Base-by-base conservation (phyloP, 2,329 filamentous ascomycete species). In the Ophiobolus disseminans region DNA sequence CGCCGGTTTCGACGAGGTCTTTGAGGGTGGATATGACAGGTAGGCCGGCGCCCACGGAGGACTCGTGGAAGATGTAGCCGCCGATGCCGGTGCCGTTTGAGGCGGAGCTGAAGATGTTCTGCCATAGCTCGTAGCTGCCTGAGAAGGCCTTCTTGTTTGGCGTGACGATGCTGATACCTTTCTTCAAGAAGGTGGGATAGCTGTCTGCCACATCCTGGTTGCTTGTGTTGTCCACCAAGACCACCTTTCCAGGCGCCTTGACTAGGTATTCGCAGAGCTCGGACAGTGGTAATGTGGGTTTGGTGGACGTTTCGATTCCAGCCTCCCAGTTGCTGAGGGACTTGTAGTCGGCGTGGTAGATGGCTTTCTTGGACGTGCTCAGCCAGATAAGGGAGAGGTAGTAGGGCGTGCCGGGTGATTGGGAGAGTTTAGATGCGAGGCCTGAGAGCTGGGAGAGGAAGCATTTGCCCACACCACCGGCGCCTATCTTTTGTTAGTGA, bases 111-210 rank as follows among this genome's bases (percentile, higher is more conserved):
- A 96, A 95, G 69, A 99, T 97, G 55, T 89, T 85, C 66, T 90
- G 83, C 92, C 93, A 99, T 46, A 96, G 79, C 62, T 85, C 80
- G 65, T 90, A 86, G 36, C 84, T 86, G 48, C 89, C 86, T 0
- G 91, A 95, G 76, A 99, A 99, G 11, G 89, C 93, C 77, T 99
- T 99, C 81, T 99, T 99, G 82, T 97, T 99, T 34, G 94, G 92
- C 1, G 94, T 99, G 21, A 97, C 90, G 63, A 99, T 86, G 74
- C 86, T 93, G 73, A 99, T 87, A 10, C 92, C 93, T 56, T 86
- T 84, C 65, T 84, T 82, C 53, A 99, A 79, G 74, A 96, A 90
- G 37, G 82, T 74, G 1, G 94, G 92, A 75, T 99, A 99, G 22
- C 84, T 77, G 53, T 89, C 84, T 39, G 93, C 94, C 22, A 99